Base-by-base conservation (phyloP, 2,329 filamentous ascomycete species). In the Scorias spongiosa region DNA sequence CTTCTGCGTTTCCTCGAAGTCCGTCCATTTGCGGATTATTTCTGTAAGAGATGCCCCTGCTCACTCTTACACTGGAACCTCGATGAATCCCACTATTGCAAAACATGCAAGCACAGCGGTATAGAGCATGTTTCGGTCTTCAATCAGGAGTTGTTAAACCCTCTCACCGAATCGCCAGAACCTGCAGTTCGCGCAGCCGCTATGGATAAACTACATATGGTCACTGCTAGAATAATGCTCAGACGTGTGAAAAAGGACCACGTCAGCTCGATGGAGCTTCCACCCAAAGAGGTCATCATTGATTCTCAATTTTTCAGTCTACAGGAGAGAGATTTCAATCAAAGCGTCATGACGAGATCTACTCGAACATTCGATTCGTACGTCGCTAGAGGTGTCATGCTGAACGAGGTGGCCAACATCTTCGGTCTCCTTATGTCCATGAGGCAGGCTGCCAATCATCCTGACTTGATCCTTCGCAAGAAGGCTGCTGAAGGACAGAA, bases 351-450 rank as follows among this genome's bases (percentile, higher is more conserved):
- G 86, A 85, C 80, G 12, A 93, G 84, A 58, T 82, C 84, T 7
- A 76, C 81, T 46, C 81, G 91, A 48, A 80, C 87, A 54, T 98
- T 96, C 52, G 85, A 96, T 57, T 96, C 88, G 0, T 98, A 96
- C 52, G 91, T 96, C 32, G 82, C 86, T 14, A 84, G 87, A 50
- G 88, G 87, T 67, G 89, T 96, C 15, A 78, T 98, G 63, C 74
- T 98, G 42, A 72, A 96, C 70, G 94, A 95, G 60, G 96, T 96
- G 54, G 91, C 91, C 67, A 98, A 98, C 61, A 96, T 98, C 51
- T 98, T 98, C 56, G 89, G 88, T 58, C 74, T 98, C 44, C 95
- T 98, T 58, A 96, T 96, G 86, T 88, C 94, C 63, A 96, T 98
- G 89, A 82, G 91, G 44, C 91, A 98, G 66, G 85, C 95, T 20